Conservation (phyloP, 306 rosid species). For the Pachyrhizus erosus region DNA sequence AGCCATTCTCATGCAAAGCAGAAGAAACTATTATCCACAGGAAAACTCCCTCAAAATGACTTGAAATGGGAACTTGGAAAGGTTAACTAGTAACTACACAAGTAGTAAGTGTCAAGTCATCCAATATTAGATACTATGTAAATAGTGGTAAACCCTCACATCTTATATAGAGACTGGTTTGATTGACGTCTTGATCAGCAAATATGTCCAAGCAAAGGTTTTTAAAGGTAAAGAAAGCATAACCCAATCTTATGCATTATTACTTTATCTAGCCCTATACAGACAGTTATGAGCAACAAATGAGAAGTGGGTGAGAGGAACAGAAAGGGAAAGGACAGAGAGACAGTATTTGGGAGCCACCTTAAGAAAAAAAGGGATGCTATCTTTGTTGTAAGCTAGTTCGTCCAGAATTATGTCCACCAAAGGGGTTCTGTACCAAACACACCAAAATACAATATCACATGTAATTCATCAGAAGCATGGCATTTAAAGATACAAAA, state of each 20-base stretch:
- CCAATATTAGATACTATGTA: not conserved
- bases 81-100: not conserved
- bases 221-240: conserved; percentile 24
- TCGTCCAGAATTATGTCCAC: conserved; percentile 82
- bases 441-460: conserved; percentile 40
- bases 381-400: conserved; percentile 69
- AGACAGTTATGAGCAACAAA: conserved; percentile 7
- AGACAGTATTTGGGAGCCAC: conserved; percentile 47
- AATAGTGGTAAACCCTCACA: conserved; percentile 3
- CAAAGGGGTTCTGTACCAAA: conserved; percentile 73
- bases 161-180: conserved; percentile 22
- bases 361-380: conserved; percentile 73
- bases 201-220: not conserved
- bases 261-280: conserved; percentile 14
- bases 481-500: not conserved
- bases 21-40: conserved; percentile 38
- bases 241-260: not conserved
- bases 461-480: conserved; percentile 13
- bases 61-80: conserved; percentile 29
- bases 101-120: conserved; percentile 8
- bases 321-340: conserved; percentile 12
- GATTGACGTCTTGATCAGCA: conserved; percentile 18
- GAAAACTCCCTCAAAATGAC: conserved; percentile 14
- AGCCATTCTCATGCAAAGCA: conserved; percentile 42
- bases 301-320: conserved; percentile 7